Base-by-base conservation (phyloP, 1,284 basidiomycete species). In the Mycosarcoma maydis region DNA sequence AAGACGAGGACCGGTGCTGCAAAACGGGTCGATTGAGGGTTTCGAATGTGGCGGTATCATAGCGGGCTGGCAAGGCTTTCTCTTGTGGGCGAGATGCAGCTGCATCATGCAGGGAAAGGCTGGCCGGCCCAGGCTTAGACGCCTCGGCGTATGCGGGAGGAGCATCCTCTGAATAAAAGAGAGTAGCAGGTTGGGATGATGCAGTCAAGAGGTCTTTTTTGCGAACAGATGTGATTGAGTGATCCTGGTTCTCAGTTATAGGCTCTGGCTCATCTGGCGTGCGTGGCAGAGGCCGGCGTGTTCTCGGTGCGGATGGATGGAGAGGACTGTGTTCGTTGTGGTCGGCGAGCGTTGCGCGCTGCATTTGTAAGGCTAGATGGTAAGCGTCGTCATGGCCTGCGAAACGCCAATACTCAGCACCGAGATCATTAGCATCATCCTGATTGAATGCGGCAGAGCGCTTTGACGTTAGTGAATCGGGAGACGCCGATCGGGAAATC, bases 371-470 rank as follows among this genome's bases (percentile, higher is more conserved):
- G 2, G 69, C 61, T 2, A 72, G 50, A n/a, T 51, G 51, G 16
- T 72, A 72, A 13, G 69, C 69, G 22, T 59, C 54, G 36, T 59
- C 57, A 27, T 72, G 69, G 9, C 69, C 65, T 22, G 60, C 43
- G 30, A 67, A 68, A 5, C 48, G 50, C 61, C 65, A 66, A 26
- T 60, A 72, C 17, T 72, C 58, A 2, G 69, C 58, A n/a, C 53
- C 69, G 7, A 50, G 50, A 23, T 57, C 42, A 11, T 36, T n/a
- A 14, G 32, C 19, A 13, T 33, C 24, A 6, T 37, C 30, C 20
- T 23, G 38, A 5, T 33, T 7, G 24, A 20, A 17, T 16, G 30
- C 19, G 11, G 19, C 16, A n/a, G 45, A 30, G 10, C 38, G 22
- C 14, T 47, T 26, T 4, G 39, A 41, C 7, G 40, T 13, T 32